Evolutionary conservation across 2,329 filamentous ascomycete genomes (phyloP).

Genomic region (Trichoderma sp.): DNA sequence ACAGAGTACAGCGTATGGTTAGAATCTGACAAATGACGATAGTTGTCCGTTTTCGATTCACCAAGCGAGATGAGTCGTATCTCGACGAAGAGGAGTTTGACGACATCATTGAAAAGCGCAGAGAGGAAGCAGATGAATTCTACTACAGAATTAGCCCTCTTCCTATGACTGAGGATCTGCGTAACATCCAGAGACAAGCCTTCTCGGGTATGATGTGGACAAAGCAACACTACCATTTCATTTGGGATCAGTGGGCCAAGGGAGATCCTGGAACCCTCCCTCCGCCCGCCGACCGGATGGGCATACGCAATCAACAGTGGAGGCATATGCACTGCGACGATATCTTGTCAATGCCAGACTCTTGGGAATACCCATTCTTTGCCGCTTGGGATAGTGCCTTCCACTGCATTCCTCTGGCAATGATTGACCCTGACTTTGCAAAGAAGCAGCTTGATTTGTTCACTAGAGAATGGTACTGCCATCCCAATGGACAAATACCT

Average conservation of each 20-base stretch:
- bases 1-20: not conserved
- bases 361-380: conserved; percentile 98
- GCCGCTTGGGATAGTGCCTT: conserved; percentile 97
- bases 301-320: conserved; percentile 85
- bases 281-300: conserved; percentile 77
- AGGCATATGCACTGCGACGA: conserved; percentile 94
- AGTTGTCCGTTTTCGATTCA: conserved; percentile 90
- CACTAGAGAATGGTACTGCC: conserved; percentile 98
- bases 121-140: conserved; percentile 92
- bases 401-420: conserved; percentile 91
- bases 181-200: conserved; percentile 93
- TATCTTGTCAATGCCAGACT: conserved; percentile 95
- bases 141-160: conserved; percentile 91
- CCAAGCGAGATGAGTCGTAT: conserved; percentile 72
- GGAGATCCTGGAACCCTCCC: conserved; percentile 87
- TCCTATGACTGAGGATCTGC: conserved; percentile 88
- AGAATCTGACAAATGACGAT: conserved; percentile 13
- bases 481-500: conserved; percentile 92
- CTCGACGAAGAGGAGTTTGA: conserved; percentile 93
- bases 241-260: conserved; percentile 98
- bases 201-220: conserved; percentile 98
- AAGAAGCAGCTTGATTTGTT: conserved; percentile 98
- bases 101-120: conserved; percentile 81
- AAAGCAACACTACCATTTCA: conserved; percentile 94
- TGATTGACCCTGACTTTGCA: conserved; percentile 97